Conservation (phyloP, 2,329 filamentous ascomycete species). For the Microcera coccophila region DNA sequence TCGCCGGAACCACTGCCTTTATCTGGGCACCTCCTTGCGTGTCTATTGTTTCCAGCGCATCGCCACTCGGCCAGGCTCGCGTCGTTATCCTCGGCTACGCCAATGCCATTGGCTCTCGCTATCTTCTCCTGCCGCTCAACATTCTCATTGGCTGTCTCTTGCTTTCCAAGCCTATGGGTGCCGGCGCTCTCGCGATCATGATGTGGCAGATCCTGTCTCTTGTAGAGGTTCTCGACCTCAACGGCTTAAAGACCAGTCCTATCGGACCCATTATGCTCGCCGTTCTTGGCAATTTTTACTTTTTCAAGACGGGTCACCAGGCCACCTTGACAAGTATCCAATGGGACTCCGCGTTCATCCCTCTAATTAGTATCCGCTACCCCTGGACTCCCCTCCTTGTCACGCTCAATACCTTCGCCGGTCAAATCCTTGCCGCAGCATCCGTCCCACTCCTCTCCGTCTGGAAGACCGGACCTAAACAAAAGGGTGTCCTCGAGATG, state of each 20-base stretch:
- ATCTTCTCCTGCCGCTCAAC: slow-evolving; percentile 77
- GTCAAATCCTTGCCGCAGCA: slow-evolving; percentile 77
- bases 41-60: slow-evolving; percentile 58
- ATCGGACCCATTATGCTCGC: slow-evolving; percentile 83
- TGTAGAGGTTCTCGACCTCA: slow-evolving; percentile 60
- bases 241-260: slow-evolving; percentile 59
- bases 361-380: slow-evolving; percentile 76
- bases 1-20: slow-evolving; percentile 81
- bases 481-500: slow-evolving; percentile 63
- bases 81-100: slow-evolving; percentile 86
- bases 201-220: slow-evolving; percentile 85
- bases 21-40: slow-evolving; percentile 82
- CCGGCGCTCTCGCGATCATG: slow-evolving; percentile 75
- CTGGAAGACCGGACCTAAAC: slow-evolving; percentile 84
- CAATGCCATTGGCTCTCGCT: slow-evolving; percentile 88
- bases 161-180: slow-evolving; percentile 91
- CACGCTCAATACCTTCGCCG: slow-evolving; percentile 80
- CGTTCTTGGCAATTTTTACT: slow-evolving; percentile 89
- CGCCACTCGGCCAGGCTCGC: slow-evolving; percentile 44
- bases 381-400: slow-evolving; percentile 85
- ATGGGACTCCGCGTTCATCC: slow-evolving; percentile 94
- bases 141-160: slow-evolving; percentile 73
- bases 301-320: slow-evolving; percentile 97
- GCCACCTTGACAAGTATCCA: slow-evolving; percentile 83
- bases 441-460: slow-evolving; percentile 77